Base-by-base conservation (phyloP, 2,329 filamentous ascomycete genomes). In the Trichophyton schoenleinii region DNA sequence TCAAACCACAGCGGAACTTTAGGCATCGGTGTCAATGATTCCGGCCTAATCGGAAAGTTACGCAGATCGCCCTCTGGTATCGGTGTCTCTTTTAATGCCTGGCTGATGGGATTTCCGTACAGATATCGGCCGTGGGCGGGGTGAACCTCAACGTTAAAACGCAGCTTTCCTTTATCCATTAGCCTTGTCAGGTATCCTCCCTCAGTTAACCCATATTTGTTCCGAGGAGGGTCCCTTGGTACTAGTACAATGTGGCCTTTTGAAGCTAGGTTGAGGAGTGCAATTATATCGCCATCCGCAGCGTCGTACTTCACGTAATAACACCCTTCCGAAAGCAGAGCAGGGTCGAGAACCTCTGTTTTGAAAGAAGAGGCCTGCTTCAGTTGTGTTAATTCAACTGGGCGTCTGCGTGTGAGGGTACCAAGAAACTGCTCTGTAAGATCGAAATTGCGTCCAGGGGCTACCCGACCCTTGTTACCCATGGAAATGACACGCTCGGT, bases 1-100 rank as follows among this genome's bases (percentile, higher is more conserved):
- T 80, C 78, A 60, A 75, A 71, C 79, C 79, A 81, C 13, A 79
- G 60, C 0, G 79, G 79, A 22, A 78, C 73, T 42, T 69, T 73
- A 9, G 67, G 67, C 0, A 70, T 66, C 18, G 41, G 28, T 8
- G 57, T 15, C 9, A 36, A 18, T 13, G 34, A 38, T 7, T 42
- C 25, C 3, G 28, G 9, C 13, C 11, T 48, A 46, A 53, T 49
- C 48, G 28, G 46, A 38, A 38, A 49, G 28, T 7, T 61, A 55
- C 58, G 38, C 34, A 67, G 64, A 18, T 64, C 65, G 2, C 66
- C 66, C n/a, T 68, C 64, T 1, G 75, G 74, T 1, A 70, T 66
- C 2, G 67, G 64, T 2, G 68, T 63, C 0, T 55, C 61, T 8
- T 60, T 48, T 11, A 67, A 25, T 8, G 64, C 61, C 5, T 68